Evolutionary conservation across 2,329 filamentous ascomycete species (phyloP).

Genomic region (Colletotrichum kahawae): DNA sequence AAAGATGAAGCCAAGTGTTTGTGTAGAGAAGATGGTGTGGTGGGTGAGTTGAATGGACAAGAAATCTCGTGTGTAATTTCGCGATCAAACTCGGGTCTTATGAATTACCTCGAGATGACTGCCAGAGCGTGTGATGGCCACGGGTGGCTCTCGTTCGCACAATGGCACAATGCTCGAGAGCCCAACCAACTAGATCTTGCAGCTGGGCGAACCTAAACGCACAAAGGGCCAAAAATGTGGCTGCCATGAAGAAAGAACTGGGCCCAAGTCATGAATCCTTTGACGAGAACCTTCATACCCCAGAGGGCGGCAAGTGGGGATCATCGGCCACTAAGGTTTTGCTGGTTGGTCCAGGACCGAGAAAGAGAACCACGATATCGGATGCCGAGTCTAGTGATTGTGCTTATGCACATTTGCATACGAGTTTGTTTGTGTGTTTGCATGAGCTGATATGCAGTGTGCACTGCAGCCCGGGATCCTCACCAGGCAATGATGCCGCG

Average conservation of each 20-base stretch:
- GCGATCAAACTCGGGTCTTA: background rate
- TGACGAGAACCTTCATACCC: background rate
- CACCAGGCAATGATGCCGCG: background rate
- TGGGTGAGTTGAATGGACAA: background rate
- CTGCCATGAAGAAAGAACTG: background rate
- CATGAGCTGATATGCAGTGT: conserved; percentile 1
- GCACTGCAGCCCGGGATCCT: background rate
- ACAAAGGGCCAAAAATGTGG: background rate
- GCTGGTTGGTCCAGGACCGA: background rate
- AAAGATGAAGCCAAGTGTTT: too few species aligned
- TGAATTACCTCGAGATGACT: background rate
- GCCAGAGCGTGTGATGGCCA: background rate
- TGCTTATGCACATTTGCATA: background rate
- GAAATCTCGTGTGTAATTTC: background rate
- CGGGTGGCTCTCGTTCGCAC: background rate
- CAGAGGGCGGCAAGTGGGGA: background rate
- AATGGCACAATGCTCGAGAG: background rate
- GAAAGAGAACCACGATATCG: background rate
- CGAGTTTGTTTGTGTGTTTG: background rate
- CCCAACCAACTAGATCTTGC: background rate
- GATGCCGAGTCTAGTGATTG: background rate
- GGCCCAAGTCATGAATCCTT: background rate
- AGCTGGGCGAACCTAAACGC: background rate
- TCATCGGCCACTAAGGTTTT: background rate
- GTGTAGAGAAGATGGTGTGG: background rate